Base-by-base conservation (phyloP, 2,329 filamentous ascomycete species). In the Xylariomycetidae sp. region DNA sequence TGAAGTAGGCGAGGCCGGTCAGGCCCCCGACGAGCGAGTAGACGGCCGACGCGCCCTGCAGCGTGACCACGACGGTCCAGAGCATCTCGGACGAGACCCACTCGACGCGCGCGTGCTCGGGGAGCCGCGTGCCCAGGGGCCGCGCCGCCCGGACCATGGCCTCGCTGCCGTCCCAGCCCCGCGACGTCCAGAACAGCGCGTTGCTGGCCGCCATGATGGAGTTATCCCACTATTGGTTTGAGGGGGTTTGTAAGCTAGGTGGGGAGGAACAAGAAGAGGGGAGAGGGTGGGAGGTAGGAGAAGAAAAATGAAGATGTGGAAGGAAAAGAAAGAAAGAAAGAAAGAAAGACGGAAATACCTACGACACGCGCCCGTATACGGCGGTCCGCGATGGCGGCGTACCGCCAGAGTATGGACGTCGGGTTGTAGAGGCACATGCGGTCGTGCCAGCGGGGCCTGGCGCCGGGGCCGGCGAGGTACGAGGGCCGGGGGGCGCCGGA, bases 391-490 rank as follows among this genome's bases (percentile, higher is more conserved):
- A 62, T 59, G 13, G 51, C 51, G 7, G 51, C 51, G 35, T 64
- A 62, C 1, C 57, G 53, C 54, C 58, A 63, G 12, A 61, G 20
- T 9, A 63, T 62, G 0, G 59, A 56, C 4, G 55, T 62, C 1
- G 59, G 58, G 34, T 61, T 62, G 28, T 51, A 61, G 25, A 46
- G 46, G 11, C 44, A 42, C 2, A 61, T 22, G 3, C 34, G 26
- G 9, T 61, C 53, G 36, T 54, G 46, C 58, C 54, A 61, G 14
- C 19, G 37, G 1, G 54, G 56, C n/a, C n/a, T n/a, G n/a, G n/a
- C n/a, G 9, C 13, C 27, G 6, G 9, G 12, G 16, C 12, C 9
- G n/a, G 25, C 8, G 5, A 58, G 33, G 40, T 50, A 44, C 1
- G 49, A 45, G 9, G 42, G 23, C 3, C 30, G 31, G 15, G 54